A percentile compares a stretch with the other conserved stretches of the same genome.
Conservation (phyloP, 371 early-diverging fungal species). For the Mortierella sp. region DNA sequence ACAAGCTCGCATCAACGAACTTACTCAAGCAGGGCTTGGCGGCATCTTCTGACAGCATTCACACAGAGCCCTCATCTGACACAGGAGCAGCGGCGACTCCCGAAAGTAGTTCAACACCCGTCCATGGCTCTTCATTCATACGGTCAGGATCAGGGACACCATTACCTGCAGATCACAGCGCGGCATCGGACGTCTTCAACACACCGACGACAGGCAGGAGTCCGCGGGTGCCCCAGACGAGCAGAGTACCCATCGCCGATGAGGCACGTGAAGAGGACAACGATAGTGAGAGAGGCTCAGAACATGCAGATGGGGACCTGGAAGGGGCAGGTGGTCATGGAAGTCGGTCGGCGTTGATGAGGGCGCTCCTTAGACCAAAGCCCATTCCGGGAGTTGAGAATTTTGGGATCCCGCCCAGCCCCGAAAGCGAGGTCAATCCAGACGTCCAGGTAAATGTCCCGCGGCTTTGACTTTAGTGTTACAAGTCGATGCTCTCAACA, state of each 20-base stretch:
- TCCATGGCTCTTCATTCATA: slow-evolving; percentile 19
- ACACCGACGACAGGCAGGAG: slow-evolving; percentile 50
- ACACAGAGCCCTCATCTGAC: not conserved
- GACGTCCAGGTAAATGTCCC: slow-evolving; percentile 65
- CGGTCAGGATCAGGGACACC: slow-evolving; percentile 52
- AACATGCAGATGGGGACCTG: not conserved
- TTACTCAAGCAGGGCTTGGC: slow-evolving; percentile 37
- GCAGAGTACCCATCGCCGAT: slow-evolving; percentile 19
- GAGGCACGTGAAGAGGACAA: slow-evolving; percentile 10
- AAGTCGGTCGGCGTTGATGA: slow-evolving; percentile 28
- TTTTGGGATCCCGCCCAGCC: slow-evolving; percentile 62
- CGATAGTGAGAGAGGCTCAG: not conserved
- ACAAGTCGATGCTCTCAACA: not conserved
- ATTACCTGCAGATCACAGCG: slow-evolving; percentile 51
- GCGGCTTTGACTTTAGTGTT: not conserved
- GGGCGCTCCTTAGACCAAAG: slow-evolving; percentile 51
- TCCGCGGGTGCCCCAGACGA: slow-evolving; percentile 19
- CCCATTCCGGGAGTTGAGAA: slow-evolving; percentile 59
- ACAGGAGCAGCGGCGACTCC: slow-evolving; percentile 1
- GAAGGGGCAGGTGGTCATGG: slow-evolving; percentile 1
- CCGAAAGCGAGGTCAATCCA: slow-evolving; percentile 63
- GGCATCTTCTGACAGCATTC: slow-evolving; percentile 7
- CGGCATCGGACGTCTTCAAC: slow-evolving; percentile 47
- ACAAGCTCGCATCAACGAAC: slow-evolving; percentile 29
- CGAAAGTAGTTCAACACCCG: slow-evolving; percentile 1